Evolutionary conservation across 306 rosid species (phyloP).

Genomic region (Morella rubra): DNA sequence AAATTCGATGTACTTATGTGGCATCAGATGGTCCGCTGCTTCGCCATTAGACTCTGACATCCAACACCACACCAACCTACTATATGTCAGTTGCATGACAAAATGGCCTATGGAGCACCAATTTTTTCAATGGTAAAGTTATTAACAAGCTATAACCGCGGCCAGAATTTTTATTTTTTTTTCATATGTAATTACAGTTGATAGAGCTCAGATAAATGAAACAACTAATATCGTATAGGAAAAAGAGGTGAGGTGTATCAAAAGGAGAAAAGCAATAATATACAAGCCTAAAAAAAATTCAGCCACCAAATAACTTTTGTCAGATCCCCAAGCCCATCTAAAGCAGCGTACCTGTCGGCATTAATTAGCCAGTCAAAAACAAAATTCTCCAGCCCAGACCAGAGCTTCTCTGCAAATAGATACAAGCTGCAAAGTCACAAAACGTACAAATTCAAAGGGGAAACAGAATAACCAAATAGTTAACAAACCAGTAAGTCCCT

Average conservation of each 20-base stretch:
- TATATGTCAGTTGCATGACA: not conserved
- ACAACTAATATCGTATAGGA: not conserved
- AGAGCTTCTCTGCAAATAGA: conserved; percentile 79
- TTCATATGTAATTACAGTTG: not conserved
- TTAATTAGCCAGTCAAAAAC: conserved; percentile 98
- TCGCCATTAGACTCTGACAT: not conserved
- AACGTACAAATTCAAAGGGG: not conserved
- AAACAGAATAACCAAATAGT: conserved; percentile 16
- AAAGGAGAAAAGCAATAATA: not conserved
- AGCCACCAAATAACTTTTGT: conserved; percentile 3
- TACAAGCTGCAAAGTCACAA: not conserved
- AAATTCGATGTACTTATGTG: not conserved
- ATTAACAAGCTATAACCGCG: too few species aligned
- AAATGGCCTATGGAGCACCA: not conserved
- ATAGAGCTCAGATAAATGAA: not conserved
- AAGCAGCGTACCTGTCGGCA: conserved; percentile 79
- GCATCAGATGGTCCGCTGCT: not conserved
- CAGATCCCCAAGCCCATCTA: conserved; percentile 15
- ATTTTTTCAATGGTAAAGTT: not conserved
- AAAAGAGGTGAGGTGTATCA: conserved; percentile 3
- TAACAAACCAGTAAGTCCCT: conserved; percentile 87
- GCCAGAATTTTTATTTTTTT: not conserved
- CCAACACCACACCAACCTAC: not conserved
- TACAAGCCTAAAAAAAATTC: not conserved
- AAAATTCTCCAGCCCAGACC: conserved; percentile 99